Percentiles rank a stretch among this genome's conserved stretches.
Evolutionary conservation across 1,139 yeast genomes (phyloP).

Genomic region (Kodamaea alishanica): DNA sequence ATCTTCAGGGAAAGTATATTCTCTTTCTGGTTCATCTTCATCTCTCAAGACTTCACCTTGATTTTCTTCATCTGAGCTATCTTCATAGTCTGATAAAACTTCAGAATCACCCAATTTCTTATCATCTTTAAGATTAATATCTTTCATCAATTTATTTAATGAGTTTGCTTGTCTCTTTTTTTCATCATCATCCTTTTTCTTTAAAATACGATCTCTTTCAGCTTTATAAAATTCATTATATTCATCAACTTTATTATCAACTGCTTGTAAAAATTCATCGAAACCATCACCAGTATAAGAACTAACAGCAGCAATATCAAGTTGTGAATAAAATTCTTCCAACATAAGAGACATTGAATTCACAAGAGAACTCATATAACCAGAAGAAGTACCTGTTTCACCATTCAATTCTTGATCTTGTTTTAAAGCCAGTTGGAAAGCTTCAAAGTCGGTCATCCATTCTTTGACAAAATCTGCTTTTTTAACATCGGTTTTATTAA

Average conservation of each 20-base stretch:
- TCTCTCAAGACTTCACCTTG: constrained; percentile 64
- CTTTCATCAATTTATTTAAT: constrained; percentile 72
- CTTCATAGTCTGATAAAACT: constrained; percentile 66
- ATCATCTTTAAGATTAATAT: constrained; percentile 61
- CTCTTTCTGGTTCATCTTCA: constrained; percentile 63
- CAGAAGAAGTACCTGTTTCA: constrained; percentile 72
- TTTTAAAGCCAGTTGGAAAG: constrained; percentile 75
- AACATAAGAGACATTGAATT: constrained; percentile 94
- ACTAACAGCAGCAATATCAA: constrained; percentile 89
- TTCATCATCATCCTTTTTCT: constrained; percentile 75
- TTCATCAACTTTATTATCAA: constrained; percentile 84
- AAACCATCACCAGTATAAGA: constrained; percentile 92
- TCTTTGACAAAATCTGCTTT: constrained; percentile 85
- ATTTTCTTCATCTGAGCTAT: constrained; percentile 48
- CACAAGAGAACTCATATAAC: constrained; percentile 91
- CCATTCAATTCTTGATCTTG: constrained; percentile 61
- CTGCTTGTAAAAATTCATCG: constrained; percentile 80
- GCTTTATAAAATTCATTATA: constrained; percentile 77
- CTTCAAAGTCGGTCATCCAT: constrained; percentile 97
- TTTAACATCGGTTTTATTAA: constrained; percentile 89
- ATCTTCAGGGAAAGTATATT: constrained; percentile 75
- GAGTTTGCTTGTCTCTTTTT: constrained; percentile 69
- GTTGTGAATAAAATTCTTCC: constrained; percentile 91
- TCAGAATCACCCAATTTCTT: constrained; percentile 47
- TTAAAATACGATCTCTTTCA: constrained; percentile 79